phyloP scores from a whole-genome alignment of 1,284 basidiomycete species.

The Cutaneotrichosporon dermatis region DNA sequence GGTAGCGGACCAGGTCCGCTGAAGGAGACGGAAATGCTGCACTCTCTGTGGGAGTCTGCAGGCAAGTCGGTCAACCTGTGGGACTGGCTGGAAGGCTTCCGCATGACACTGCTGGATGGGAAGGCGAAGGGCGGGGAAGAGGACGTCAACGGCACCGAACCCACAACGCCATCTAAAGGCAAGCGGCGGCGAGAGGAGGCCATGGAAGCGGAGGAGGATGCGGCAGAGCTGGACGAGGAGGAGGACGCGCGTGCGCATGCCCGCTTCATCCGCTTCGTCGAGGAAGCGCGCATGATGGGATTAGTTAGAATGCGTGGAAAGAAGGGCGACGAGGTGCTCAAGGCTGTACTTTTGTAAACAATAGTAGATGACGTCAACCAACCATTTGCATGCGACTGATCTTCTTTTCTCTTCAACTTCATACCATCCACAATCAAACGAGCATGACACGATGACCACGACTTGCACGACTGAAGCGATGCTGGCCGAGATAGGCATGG shows the following conservation, averaged over 20 bases:
- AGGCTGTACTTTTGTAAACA: constrained; percentile 28
- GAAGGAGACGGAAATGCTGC: constrained; percentile 33
- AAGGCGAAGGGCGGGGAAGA: constrained; percentile 3
- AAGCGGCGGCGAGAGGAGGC: not conserved
- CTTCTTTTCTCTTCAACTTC: not conserved
- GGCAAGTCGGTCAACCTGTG: constrained; percentile 43
- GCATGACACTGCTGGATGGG: constrained; percentile 12
- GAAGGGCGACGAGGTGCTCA: constrained; percentile 40
- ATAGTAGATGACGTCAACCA: constrained; percentile 4
- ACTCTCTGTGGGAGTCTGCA: constrained; percentile 34
- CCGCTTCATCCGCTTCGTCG: constrained; percentile 42
- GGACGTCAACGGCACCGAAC: not conserved
- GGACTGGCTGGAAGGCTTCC: constrained; percentile 45
- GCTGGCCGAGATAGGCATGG: constrained; percentile 28
- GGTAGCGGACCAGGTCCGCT: constrained; percentile 9
- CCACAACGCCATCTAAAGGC: not conserved
- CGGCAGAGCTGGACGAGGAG: constrained; percentile 15
- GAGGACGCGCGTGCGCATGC: constrained; percentile 34
- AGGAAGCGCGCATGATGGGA: constrained; percentile 43
- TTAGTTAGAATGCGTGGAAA: constrained; percentile 33
- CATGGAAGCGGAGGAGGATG: constrained; percentile 10
- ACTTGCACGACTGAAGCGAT: constrained; percentile 17
- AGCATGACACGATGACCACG: not conserved
- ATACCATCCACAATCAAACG: not conserved
- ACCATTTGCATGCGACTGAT: not conserved